Percentiles rank a stretch among this genome's conserved stretches.
Conservation (phyloP, 2,329 filamentous ascomycete species). For the Penicillium concentricum region DNA sequence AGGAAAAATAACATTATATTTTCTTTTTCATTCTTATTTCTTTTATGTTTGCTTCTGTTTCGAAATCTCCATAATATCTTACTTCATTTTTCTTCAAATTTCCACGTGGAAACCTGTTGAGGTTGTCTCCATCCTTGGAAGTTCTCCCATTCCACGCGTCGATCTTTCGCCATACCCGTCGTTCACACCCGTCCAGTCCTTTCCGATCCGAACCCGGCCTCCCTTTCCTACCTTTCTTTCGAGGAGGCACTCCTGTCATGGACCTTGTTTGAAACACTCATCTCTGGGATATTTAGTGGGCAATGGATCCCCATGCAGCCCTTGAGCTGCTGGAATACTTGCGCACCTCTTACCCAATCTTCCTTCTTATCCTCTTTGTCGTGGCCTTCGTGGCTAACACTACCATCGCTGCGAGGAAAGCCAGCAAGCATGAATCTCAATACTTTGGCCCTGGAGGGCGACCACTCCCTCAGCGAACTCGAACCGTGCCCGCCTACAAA, state of each 20-base stretch:
- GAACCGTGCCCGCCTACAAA: constrained; percentile 51
- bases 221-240: constrained; percentile 9
- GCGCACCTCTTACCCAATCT: constrained; percentile 62
- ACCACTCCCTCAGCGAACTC: constrained; percentile 69
- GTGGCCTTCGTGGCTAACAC: constrained; percentile 61
- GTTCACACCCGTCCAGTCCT: constrained; percentile 14
- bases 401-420: constrained; percentile 54
- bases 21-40: neutral
- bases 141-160: constrained; percentile 10
- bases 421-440: constrained; percentile 48
- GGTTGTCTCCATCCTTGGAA: neutral
- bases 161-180: constrained; percentile 22
- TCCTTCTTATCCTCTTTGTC: constrained; percentile 64
- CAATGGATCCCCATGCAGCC: constrained; percentile 41
- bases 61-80: neutral
- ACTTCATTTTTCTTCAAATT: neutral
- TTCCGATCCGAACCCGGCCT: constrained; percentile 20
- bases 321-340: constrained; percentile 47
- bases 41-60: constrained; percentile 4
- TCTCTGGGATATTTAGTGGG: constrained; percentile 12
- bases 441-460: constrained; percentile 82
- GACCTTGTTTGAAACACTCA: constrained; percentile 27
- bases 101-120: constrained; percentile 8
- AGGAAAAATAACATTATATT: neutral
- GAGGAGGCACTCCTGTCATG: constrained; percentile 30